phyloP scores from a whole-genome alignment of 495 filamentous ascomycete species.

The Durotheca rogersii region DNA sequence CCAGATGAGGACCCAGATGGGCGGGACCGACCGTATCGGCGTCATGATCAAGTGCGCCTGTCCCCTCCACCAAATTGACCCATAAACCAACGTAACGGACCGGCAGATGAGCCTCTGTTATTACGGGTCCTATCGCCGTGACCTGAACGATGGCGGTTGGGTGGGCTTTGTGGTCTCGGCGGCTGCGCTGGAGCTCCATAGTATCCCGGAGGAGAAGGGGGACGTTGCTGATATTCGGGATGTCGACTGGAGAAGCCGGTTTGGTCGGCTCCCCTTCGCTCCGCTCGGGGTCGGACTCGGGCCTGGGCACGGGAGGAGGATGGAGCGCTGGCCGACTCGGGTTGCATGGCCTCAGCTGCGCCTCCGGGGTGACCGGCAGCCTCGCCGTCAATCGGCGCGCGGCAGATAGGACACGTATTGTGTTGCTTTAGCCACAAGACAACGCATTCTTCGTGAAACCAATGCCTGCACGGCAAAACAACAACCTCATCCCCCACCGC shows the following conservation, averaged over 20 bases:
- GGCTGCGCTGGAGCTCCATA: constrained; percentile 13
- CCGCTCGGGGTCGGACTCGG: too few species aligned
- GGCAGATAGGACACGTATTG: constrained; percentile 88
- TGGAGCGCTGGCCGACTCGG: constrained; percentile 1
- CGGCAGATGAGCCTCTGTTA: constrained; percentile 24
- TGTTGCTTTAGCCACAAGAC: constrained; percentile 80
- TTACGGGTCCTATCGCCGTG: constrained; percentile 30
- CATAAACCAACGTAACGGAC: constrained; percentile 42
- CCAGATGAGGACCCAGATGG: too few species aligned
- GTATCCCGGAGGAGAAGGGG: constrained; percentile 23
- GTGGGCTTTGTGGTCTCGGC: constrained; percentile 30
- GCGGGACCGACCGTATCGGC: background rate
- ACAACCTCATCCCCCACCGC: constrained; percentile 72
- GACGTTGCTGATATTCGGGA: constrained; percentile 10
- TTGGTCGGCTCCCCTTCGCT: constrained; percentile 23
- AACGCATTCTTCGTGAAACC: constrained; percentile 83
- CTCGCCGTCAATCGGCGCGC: constrained; percentile 64
- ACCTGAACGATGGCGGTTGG: constrained; percentile 24
- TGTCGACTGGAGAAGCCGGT: constrained; percentile 9
- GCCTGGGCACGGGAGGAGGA: constrained; percentile 12
- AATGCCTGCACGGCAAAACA: constrained; percentile 83
- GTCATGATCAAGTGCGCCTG: constrained; percentile 15
- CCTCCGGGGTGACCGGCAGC: constrained; percentile 22
- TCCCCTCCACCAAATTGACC: constrained; percentile 38
- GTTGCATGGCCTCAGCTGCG: constrained; percentile 14